Evolutionary conservation across 345 rosid genomes (phyloP).

Genomic region (Moringa oleifera): DNA sequence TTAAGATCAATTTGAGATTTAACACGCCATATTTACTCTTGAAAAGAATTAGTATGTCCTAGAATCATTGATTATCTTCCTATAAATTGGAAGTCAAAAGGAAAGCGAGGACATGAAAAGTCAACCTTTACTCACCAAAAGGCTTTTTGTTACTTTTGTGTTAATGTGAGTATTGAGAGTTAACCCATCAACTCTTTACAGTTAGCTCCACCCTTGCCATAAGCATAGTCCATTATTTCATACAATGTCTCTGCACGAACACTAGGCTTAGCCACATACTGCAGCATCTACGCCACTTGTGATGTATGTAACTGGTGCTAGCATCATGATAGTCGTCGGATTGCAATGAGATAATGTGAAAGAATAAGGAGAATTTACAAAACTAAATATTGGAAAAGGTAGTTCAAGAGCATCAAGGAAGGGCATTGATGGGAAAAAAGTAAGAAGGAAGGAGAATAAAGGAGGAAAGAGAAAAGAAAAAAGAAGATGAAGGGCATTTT

Average conservation of each 20-base stretch:
- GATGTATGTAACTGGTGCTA: slow-evolving; percentile 7
- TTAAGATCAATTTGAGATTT: too few relatives aligned
- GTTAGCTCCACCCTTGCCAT: slow-evolving; percentile 62
- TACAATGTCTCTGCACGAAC: slow-evolving; percentile 58
- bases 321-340: slow-evolving; percentile 13
- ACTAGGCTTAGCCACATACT: slow-evolving; percentile 76
- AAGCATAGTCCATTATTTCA: slow-evolving; percentile 64
- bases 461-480: slow-evolving; percentile 21
- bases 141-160: too few relatives aligned
- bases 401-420: slow-evolving; percentile 20
- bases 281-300: slow-evolving; percentile 36
- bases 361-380: slow-evolving; percentile 24
- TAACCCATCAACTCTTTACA: too few relatives aligned
- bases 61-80: too few relatives aligned
- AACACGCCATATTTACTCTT: too few relatives aligned
- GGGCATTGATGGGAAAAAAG: slow-evolving; percentile 19
- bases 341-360: slow-evolving; percentile 33
- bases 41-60: too few relatives aligned
- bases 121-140: too few relatives aligned
- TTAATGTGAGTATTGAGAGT: too few relatives aligned
- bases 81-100: too few relatives aligned
- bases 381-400: slow-evolving; percentile 26
- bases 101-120: too few relatives aligned
- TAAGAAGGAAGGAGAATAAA: neutral
- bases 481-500: too few relatives aligned